Base-by-base conservation (phyloP, 2,329 filamentous ascomycete species). In the Fusarium sp. region DNA sequence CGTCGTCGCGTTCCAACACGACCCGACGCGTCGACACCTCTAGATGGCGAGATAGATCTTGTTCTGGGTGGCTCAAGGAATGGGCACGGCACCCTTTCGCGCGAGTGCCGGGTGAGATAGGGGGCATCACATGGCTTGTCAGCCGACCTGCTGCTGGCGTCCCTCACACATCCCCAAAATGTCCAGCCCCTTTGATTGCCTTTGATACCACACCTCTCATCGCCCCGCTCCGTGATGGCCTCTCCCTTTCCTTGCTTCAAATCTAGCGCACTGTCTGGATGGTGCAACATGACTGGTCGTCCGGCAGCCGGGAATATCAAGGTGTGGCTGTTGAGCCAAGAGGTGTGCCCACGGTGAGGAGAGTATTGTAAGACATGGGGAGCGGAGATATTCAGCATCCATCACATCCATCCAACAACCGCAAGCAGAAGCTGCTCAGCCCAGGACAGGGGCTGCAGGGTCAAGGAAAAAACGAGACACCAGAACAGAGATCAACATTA, bases 121-220 rank as follows among this genome's bases (percentile, higher is more conserved):
- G 70, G 70, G 56, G 66, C 64, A 75, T 78, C 77, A 77, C 75
- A 78, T 78, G 77, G 77, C 71, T 71, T 67, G 71, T 78, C 77
- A 78, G 76, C 75, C 74, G 77, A 78, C 76, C 75, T 42, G 50
- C 27, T 31, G n/a, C 27, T 54, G 62, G 61, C 58, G 66, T 76
- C 68, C 61, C 66, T 69, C 45, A 35, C 71, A 31, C 33, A 60
- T 74, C 62, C 67, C 70, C 60, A 56, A 63, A 54, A 65, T 61
- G 60, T 31, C 65, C 65, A 67, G 62, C 71, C 65, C 33, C 56
- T 65, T 63, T 33, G 27, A 65, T 61, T 73, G 65, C 67, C 63
- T 63, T 67, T 67, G 59, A 62, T 66, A 75, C 65, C 68, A 65
- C 62, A 57, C 70, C 52, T 38, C 27, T 63, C 69, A 73, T 63